Conservation (phyloP, 108 stramenopile genomes). For the Pseudonitzschia multiseries region DNA sequence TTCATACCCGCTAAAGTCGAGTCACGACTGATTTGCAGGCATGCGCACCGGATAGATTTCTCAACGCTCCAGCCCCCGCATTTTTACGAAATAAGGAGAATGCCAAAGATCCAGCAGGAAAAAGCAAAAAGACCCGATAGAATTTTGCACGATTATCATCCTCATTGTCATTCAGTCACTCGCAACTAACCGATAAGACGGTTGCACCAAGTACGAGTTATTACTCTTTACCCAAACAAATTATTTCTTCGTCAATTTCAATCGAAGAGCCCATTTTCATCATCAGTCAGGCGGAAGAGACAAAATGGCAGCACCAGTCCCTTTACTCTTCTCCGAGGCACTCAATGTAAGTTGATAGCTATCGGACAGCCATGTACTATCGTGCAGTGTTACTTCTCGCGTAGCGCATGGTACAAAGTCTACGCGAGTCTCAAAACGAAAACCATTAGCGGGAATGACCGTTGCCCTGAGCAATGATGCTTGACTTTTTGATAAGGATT, state of each 20-base stretch:
- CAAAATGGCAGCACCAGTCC: conserved; percentile 62
- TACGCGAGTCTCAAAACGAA: conserved; percentile 10
- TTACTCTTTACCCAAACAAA: neutral
- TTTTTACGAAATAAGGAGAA: neutral
- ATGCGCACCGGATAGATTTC: conserved; percentile 5
- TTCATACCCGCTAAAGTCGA: conserved; percentile 8
- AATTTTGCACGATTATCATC: neutral
- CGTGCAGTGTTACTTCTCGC: conserved; percentile 3
- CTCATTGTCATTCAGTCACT: neutral
- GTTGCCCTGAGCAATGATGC: neutral
- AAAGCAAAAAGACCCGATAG: neutral
- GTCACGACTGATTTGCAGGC: conserved; percentile 4
- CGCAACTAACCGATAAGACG: neutral
- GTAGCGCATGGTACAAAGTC: conserved; percentile 22
- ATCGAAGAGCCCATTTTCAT: neutral
- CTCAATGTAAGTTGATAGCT: conserved; percentile 76
- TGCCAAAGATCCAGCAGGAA: neutral
- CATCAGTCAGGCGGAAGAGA: conserved; percentile 20
- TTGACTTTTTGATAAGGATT: neutral
- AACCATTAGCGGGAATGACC: conserved; percentile 35
- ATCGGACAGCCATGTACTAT: no score
- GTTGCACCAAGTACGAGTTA: neutral
- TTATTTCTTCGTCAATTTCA: neutral
- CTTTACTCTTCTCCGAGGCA: conserved; percentile 78
- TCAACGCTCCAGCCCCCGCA: neutral